Evolutionary conservation across 1,284 basidiomycete genomes (phyloP), one percentile per base, ranked within the genome.

Genomic region (Prillingera fragicola): DNA sequence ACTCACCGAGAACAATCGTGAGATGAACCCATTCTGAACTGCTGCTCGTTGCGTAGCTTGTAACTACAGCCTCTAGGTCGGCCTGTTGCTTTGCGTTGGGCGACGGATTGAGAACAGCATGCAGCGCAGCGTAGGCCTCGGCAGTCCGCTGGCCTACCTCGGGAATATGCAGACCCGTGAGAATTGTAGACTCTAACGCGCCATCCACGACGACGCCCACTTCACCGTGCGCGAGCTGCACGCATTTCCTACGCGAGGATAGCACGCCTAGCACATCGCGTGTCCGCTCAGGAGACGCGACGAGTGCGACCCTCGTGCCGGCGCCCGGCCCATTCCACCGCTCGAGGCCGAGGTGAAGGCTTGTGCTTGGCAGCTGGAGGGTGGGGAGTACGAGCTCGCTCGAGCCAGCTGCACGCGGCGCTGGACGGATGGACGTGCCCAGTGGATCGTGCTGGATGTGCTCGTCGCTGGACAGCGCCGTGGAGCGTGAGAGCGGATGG

Each of bases 381-480:
- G 54, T 65, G 10, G 65, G 65, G 15, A 68, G 48, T 1, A 68
- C 63, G 15, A 68, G 49, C 23, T 65, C 63, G 9, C 15, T 38
- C 36, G 18, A 38, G 29, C 5, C 27, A 33, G 18, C 32, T 26
- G 14, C 33, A 26, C 33, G 35, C 41, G 12, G 35, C 24, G 5
- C 40, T 41, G 3, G n/a, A 12, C 21, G 35, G 41, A 4, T 12
- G 19, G 12, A 28, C 33, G 19, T n/a, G n/a, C n/a, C n/a, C 31
- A 14, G n/a, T 17, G 25, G 14, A 13, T 12, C 27, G n/a, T 10
- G 22, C 4, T 32, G 15, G n/a, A n/a, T n/a, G 31, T 19, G 29
- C 14, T 32, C 38, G 24, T 35, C 38, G 1, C 34, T 28, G 21
- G 41, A 35, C 24, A 42, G 24, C 7, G 46, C 37, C 14, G 26